Conservation (phyloP, 2,329 filamentous ascomycete genomes). For the Xylaria sp. region DNA sequence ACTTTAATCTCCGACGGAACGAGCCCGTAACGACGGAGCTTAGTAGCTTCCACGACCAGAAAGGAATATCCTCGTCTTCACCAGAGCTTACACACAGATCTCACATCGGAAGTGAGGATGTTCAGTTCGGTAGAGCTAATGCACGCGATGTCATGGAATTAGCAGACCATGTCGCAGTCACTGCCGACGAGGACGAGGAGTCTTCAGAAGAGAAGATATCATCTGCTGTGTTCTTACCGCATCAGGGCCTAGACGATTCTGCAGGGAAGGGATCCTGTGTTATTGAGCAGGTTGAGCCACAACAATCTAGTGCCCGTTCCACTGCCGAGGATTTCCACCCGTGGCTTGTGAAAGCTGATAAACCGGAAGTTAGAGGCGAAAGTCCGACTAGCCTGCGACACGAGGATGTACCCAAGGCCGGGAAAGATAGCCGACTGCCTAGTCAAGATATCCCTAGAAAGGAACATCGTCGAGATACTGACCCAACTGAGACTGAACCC, state of each 20-base stretch:
- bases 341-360: constrained; percentile 65
- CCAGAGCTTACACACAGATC: constrained; percentile 9
- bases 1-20: constrained; percentile 33
- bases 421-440: constrained; percentile 32
- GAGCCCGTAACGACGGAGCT: constrained; percentile 19
- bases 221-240: constrained; percentile 82
- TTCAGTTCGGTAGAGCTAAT: constrained; percentile 17
- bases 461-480: constrained; percentile 47
- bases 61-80: constrained; percentile 11
- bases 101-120: constrained; percentile 21
- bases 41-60: constrained; percentile 18
- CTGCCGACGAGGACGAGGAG: constrained; percentile 58
- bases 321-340: constrained; percentile 48
- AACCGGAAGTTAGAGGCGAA: constrained; percentile 48
- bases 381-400: constrained; percentile 44
- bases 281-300: constrained; percentile 35
- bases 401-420: constrained; percentile 36
- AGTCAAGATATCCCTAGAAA: constrained; percentile 43
- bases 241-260: constrained; percentile 62
- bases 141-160: constrained; percentile 44
- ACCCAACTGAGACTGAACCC: constrained; percentile 51
- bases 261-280: constrained; percentile 39
- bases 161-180: constrained; percentile 45
- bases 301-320: constrained; percentile 41
- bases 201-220: constrained; percentile 86